Evolutionary conservation across 345 rosid species (phyloP).

Genomic region (Corchorus olitorius): DNA sequence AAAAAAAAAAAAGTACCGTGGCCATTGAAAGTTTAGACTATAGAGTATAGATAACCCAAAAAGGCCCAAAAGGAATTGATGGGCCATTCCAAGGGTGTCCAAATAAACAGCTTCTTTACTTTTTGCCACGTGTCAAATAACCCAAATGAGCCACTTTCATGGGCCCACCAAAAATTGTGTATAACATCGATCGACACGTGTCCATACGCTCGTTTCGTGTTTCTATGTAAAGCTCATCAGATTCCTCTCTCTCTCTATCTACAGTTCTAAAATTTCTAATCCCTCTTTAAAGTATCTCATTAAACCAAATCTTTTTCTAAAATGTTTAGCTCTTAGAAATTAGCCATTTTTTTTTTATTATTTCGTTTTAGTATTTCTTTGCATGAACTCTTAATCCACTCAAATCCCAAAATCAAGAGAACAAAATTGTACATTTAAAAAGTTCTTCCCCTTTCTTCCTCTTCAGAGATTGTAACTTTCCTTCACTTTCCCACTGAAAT

Average conservation of each 20-base stretch:
- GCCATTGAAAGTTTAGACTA: too few species aligned
- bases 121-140: background rate
- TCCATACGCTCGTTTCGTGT: background rate
- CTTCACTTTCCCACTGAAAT: conserved; percentile 31
- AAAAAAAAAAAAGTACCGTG: too few species aligned
- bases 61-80: background rate
- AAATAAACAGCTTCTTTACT: background rate
- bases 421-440: background rate
- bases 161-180: background rate
- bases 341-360: background rate
- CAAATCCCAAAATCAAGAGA: conserved; percentile 13
- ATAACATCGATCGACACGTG: conserved; percentile 5
- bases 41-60: background rate
- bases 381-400: conserved; percentile 36
- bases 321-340: background rate
- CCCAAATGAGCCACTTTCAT: background rate
- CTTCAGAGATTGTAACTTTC: conserved; percentile 30
- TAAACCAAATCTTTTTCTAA: background rate
- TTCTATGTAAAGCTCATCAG: conserved; percentile 10
- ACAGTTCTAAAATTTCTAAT: conserved; percentile 3
- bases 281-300: background rate
- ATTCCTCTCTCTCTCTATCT: background rate
- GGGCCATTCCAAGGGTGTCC: background rate
- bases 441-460: conserved; percentile 20
- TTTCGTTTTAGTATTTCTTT: conserved; percentile 18